Base-by-base conservation (phyloP, 306 rosid genomes). In the Delonix regia region DNA sequence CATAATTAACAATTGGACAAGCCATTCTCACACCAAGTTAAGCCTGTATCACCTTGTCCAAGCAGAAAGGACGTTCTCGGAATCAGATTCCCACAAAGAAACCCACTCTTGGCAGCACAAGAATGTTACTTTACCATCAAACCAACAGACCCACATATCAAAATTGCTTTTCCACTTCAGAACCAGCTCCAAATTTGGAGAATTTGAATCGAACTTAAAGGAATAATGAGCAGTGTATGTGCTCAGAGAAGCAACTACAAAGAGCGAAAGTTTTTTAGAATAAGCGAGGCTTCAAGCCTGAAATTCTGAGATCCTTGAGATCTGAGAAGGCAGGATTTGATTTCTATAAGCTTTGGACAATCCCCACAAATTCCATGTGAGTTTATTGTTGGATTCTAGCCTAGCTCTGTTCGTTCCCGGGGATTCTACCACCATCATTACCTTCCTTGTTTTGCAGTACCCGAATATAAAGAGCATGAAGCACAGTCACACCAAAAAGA, bases 231-330 rank as follows among this genome's bases (percentile, higher is more conserved):
- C 68, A 48, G 68, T 63, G 45, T 13, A 47, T 27, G 82, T 84
- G 81, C 80, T 53, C 73, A 73, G 86, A 61, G 63, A 81, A 85
- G 69, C 71, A 85, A 85, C 38, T 71, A 69, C 86, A 77, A 80
- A 56, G 80, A 76, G 24, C 57, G 84, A 69, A 85, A 83, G 82
- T 84, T 85, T 75, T 77, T 83, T 78, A 81, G 86, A 86, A 82
- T 49, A 70, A 76, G 77, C 33, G 76, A 81, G 57, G 63, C 38
- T 47, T 78, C 21, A 76, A 85, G 76, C 48, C 71, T 64, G 89
- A 82, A 86, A 72, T 36, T 82, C 79, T 82, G 93, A 86, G 90
- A 90, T 84, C 92, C 88, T 89, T 83, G 97, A 92, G 99, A 94
- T 90, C 97, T 88, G 91, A 77, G 88, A 86, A 77, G 38, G 83